phyloP scores from a whole-genome alignment of 1,139 yeast species.

The Debaryomyces sp. region DNA sequence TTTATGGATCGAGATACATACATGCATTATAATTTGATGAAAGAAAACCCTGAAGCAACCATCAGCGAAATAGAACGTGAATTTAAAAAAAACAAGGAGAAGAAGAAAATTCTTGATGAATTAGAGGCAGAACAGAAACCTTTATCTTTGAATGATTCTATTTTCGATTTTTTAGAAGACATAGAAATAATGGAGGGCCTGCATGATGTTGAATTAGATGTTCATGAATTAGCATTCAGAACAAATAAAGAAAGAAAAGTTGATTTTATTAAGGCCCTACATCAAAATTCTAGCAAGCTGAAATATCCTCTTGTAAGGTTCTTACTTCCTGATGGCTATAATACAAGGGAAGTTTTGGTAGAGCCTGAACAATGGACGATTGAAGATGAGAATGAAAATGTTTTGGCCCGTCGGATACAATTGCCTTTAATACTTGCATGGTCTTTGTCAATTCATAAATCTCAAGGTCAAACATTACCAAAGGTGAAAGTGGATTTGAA shows the following conservation, averaged over 20 bases:
- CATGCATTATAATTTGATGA: constrained; percentile 25
- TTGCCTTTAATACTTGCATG: constrained; percentile 89
- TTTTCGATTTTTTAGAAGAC: constrained; percentile 25
- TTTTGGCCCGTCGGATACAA: constrained; percentile 47
- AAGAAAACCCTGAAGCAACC: constrained; percentile 22
- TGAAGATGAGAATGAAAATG: constrained; percentile 39
- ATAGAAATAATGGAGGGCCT: constrained; percentile 16
- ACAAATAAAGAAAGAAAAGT: constrained; percentile 23
- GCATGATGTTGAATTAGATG: constrained; percentile 7
- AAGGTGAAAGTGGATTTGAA: constrained; percentile 79
- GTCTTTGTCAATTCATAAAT: constrained; percentile 94
- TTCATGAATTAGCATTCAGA: constrained; percentile 13
- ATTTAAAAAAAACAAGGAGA: constrained; percentile 10
- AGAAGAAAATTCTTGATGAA: constrained; percentile 12
- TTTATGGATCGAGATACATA: constrained; percentile 43
- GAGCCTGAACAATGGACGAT: constrained; percentile 49
- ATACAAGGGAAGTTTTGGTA: constrained; percentile 63
- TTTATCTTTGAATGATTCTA: constrained; percentile 23
- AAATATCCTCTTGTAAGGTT: constrained; percentile 78
- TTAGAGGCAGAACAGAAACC: constrained; percentile 9
- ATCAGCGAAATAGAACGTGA: constrained; percentile 19
- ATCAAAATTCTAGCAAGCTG: constrained; percentile 28
- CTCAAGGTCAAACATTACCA: constrained; percentile 93
- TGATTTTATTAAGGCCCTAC: constrained; percentile 19
- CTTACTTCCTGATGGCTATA: constrained; percentile 62